Base-by-base conservation (phyloP, 768 basidiomycete species). In the Lentinula lateritia region DNA sequence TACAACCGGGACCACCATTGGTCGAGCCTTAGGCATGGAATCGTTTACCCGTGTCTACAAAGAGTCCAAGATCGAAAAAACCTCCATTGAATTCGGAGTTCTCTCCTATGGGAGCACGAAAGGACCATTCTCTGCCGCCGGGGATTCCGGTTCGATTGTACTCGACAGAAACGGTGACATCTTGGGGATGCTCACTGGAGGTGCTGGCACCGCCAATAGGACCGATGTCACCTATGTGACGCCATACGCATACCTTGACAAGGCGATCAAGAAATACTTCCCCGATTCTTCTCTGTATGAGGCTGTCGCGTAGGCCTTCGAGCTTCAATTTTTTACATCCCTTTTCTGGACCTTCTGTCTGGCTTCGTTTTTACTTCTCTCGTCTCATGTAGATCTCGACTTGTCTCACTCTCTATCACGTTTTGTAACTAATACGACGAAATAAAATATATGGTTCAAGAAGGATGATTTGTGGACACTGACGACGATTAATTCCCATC, bases 111-210 rank as follows among this genome's bases (percentile, higher is more conserved):
- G 68, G 61, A 60, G 52, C 62, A 65, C 71, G 64, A 61, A 66
- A 15, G 65, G 63, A 6, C 53, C 58, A 20, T 76, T 78, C 64
- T 78, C 76, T 2, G 67, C 50, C 38, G 62, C 48, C 13, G 75
- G 77, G 23, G 76, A 78, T 62, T 78, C 74, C 20, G 75, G 77
- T 60, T 65, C 75, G 4, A 67, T 73, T 39, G 68, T 78, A 54
- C 67, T 65, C 16, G 73, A 70, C 64, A 59, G 63, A 61, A 65
- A 61, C 59, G 75, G 75, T 39, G 69, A 71, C 48, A 67, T 78
- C 52, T 68, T 71, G 45, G 76, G 70, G 52, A 45, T 75, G 52
- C 66, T 76, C 60, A 74, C 69, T 10, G 71, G 71, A 42, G 70
- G 76, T 64, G 52, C 65, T 56, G 76, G 76, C 42, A 36, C 63